phyloP scores from a whole-genome alignment of 352 stramenopile genomes.

The Plasmopara halstedii region DNA sequence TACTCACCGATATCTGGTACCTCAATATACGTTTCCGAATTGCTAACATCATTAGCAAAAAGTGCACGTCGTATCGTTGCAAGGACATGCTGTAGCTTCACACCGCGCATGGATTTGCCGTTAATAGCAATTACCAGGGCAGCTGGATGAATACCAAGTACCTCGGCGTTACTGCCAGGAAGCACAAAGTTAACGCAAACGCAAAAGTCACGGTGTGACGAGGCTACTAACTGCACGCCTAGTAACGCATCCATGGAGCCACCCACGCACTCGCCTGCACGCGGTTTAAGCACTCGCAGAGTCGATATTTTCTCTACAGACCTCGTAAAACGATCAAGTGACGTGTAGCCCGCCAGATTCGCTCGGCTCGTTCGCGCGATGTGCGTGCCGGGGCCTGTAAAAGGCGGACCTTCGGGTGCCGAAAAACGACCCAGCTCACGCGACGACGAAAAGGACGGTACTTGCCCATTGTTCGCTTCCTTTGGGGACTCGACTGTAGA shows the following conservation, averaged over 20 bases:
- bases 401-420: not conserved
- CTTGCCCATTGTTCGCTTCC: slow-evolving; percentile 12
- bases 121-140: slow-evolving; percentile 57
- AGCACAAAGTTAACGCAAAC: slow-evolving; percentile 62
- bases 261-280: slow-evolving; percentile 14
- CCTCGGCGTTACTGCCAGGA: slow-evolving; percentile 38
- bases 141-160: slow-evolving; percentile 37
- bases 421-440: slow-evolving; percentile 19
- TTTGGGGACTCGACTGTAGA: slow-evolving; percentile 26
- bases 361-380: slow-evolving; percentile 13
- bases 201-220: slow-evolving; percentile 49
- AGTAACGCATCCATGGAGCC: slow-evolving; percentile 43
- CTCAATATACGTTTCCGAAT: slow-evolving; percentile 10
- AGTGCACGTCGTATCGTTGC: slow-evolving; percentile 30
- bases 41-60: slow-evolving; percentile 3
- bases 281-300: slow-evolving; percentile 31
- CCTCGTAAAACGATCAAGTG: slow-evolving; percentile 33
- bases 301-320: slow-evolving; percentile 43
- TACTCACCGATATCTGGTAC: slow-evolving; percentile 25
- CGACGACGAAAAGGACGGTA: slow-evolving; percentile 24
- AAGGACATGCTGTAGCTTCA: slow-evolving; percentile 46
- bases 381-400: slow-evolving; percentile 3
- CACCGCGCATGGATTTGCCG: slow-evolving; percentile 38
- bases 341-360: slow-evolving; percentile 10
- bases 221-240: slow-evolving; percentile 52